Conservation (phyloP, 2,329 filamentous ascomycete species). For the Sporothrix sp. region DNA sequence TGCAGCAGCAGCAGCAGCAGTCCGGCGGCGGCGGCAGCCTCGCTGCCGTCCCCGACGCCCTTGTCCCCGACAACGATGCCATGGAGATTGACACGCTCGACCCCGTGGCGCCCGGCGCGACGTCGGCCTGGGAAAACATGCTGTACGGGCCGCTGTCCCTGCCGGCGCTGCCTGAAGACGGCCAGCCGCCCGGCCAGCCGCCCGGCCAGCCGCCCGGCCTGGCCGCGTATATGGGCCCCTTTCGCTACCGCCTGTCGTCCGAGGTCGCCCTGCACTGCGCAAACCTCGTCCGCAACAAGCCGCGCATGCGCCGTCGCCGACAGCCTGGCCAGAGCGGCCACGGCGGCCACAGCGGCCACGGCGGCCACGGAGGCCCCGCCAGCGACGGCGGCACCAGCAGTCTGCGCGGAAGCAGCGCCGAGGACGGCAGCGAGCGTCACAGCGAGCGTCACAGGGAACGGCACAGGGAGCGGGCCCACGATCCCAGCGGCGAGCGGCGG, state of each 20-base stretch:
- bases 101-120: background rate
- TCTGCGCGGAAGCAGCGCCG: background rate
- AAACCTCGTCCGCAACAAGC: conserved; percentile 25
- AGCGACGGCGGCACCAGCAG: background rate
- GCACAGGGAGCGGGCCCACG: background rate
- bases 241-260: conserved; percentile 23
- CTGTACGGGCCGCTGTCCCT: too few relatives aligned
- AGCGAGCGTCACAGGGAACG: background rate
- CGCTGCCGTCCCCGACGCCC: too few relatives aligned
- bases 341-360: background rate
- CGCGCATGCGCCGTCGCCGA: conserved; percentile 27
- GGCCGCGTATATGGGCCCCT: conserved; percentile 18
- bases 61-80: background rate
- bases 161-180: conserved; percentile 18
- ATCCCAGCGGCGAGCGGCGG: too few relatives aligned
- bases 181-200: conserved; percentile 17
- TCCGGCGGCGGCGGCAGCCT: background rate
- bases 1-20: background rate
- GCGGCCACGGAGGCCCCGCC: background rate
- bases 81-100: conserved; percentile 5
- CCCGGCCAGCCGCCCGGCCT: conserved; percentile 19
- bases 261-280: conserved; percentile 25
- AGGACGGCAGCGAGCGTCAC: background rate
- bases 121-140: too few relatives aligned
- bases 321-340: background rate